Base-by-base conservation (phyloP, 352 stramenopile species). In the Phytophthora sojae region DNA sequence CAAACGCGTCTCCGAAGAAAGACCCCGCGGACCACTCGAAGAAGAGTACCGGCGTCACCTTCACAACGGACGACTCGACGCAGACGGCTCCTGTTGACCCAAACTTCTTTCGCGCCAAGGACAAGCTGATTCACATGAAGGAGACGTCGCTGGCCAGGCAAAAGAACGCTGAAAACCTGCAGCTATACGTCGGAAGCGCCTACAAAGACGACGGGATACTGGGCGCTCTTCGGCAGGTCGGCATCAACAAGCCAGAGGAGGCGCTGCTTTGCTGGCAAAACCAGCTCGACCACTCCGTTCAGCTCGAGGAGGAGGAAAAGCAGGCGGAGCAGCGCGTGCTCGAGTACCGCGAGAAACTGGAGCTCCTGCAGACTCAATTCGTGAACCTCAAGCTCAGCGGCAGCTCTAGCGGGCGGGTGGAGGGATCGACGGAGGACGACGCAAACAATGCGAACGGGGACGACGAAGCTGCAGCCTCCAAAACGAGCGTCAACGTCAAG, bases 141-240 rank as follows among this genome's bases (percentile, higher is more conserved):
- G 86, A 91, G 58, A 90, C 82, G 14, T 82, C 79, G 21, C 39
- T 81, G 15, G 79, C 79, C 29, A 79, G 86, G 17, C 81, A 89
- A 17, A 80, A 84, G 54, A 89, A 93, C 50, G 64, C 72, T 14
- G 81, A 90, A 47, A 86, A 67, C 54, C 75, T 94, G 32, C 86
- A 92, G 45, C 50, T 88, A 21, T 95, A 94, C 53, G 61, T 92
- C n/a, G 85, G 86, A 2, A 90, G 83, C 39, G 73, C 81, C 23
- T 93, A 83, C 75, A 90, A 88, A 57, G 86, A 93, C 57, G 86
- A 94, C 50, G 88, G 86, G 8, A 75, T 95, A 53, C 58, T 95
- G 21, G 88, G 86, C 0, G 76, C 87, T 0, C 69, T 95, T 45
- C 86, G 88, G 5, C 88, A 93, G 42, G 88, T 92, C 12, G 88